phyloP scores from a whole-genome alignment of 73 alveolate genomes.

The Breviolum minutum region DNA sequence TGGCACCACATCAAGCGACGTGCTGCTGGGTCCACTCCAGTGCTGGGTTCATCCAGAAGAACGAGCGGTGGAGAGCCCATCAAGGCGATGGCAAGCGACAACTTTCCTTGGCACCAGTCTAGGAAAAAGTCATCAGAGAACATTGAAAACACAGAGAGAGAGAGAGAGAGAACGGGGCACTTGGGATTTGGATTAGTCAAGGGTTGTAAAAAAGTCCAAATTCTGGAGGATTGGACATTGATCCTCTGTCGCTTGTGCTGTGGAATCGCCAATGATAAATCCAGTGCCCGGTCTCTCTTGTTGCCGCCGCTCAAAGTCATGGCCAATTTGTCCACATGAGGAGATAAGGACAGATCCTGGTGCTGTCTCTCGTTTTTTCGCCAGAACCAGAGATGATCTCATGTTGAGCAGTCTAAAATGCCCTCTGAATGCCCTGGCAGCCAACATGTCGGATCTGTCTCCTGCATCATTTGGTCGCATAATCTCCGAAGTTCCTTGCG shows the following conservation, averaged over 20 bases:
- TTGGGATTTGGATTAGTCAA: no score
- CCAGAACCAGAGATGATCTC: no score
- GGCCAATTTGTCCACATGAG: conserved; percentile 95
- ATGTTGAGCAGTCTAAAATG: background rate
- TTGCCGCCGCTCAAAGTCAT: conserved; percentile 98
- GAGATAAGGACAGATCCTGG: conserved; percentile 79
- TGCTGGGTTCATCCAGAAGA: conserved; percentile 98
- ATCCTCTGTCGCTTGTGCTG: no score
- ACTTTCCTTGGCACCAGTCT: conserved; percentile 96
- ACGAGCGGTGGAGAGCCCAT: conserved; percentile 98
- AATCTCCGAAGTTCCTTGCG: conserved; percentile 33
- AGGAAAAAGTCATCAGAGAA: background rate
- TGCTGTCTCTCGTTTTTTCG: no score
- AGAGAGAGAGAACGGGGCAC: no score
- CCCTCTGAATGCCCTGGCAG: background rate
- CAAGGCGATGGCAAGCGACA: conserved; percentile 98
- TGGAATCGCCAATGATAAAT: background rate
- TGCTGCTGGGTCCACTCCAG: conserved; percentile 99
- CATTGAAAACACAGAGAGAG: no score
- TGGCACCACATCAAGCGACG: conserved; percentile 98
- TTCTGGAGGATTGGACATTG: no score
- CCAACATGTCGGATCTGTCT: background rate
- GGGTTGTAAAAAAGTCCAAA: no score
- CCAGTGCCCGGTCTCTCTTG: conserved; percentile 94
- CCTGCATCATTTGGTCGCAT: conserved; percentile 94